phyloP scores from a whole-genome alignment of 352 stramenopile genomes.

The Phytopythium oedochilum region DNA sequence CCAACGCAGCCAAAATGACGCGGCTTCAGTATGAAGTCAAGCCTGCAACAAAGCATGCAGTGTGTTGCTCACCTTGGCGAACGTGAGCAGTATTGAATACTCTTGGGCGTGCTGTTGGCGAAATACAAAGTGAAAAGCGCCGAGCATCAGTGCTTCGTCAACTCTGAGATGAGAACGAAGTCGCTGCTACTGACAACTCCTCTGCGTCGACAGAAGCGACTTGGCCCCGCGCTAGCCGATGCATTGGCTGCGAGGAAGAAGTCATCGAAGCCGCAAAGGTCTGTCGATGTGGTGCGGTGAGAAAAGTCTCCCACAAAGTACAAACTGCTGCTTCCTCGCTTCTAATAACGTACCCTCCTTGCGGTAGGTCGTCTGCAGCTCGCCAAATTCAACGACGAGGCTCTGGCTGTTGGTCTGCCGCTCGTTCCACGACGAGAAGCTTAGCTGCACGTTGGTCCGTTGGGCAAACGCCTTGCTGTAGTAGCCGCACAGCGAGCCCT shows the following conservation, averaged over 20 bases:
- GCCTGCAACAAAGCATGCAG: too few relatives aligned
- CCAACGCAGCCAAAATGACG: background rate
- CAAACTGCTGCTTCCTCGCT: background rate
- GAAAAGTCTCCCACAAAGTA: background rate
- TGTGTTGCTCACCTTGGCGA: conserved; percentile 15
- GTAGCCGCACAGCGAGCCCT: conserved; percentile 68
- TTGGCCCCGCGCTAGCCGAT: too few relatives aligned
- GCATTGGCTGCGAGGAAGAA: conserved; percentile 19
- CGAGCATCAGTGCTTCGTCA: background rate
- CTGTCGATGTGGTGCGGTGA: conserved; percentile 10
- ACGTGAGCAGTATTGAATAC: conserved; percentile 12
- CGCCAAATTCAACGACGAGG: conserved; percentile 60
- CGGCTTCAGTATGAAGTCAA: background rate
- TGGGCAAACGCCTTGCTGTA: conserved; percentile 59
- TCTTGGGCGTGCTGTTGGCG: conserved; percentile 22
- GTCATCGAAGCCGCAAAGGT: conserved; percentile 56
- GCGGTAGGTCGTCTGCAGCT: conserved; percentile 51
- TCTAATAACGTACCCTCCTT: conserved; percentile 26
- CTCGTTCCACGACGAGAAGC: conserved; percentile 46
- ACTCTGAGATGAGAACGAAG: background rate
- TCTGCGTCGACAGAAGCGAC: conserved; percentile 13
- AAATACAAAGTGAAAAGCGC: too few relatives aligned
- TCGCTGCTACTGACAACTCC: conserved; percentile 24
- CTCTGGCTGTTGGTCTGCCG: conserved; percentile 33
- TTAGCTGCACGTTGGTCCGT: conserved; percentile 23